Conservation (phyloP, 371 early-diverging fungal species). For the Basidiobolus heterosporus region DNA sequence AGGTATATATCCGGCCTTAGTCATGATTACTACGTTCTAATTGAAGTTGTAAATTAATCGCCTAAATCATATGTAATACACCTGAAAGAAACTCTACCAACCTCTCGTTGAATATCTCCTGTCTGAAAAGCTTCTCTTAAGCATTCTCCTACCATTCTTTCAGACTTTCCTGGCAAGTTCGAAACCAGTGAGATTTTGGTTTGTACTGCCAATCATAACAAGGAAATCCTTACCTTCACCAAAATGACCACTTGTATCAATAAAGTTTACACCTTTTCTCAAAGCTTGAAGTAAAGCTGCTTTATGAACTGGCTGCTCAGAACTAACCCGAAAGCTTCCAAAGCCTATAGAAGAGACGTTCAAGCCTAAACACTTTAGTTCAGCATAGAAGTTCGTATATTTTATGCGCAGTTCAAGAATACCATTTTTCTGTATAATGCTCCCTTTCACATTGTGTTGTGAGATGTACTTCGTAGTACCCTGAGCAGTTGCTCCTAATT, state of each 20-base stretch:
- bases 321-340: constrained; percentile 31
- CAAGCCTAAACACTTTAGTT: constrained; percentile 2
- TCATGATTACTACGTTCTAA: constrained; percentile 37
- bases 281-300: constrained; percentile 34
- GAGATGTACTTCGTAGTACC: no score
- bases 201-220: not conserved
- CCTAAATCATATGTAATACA: no score
- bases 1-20: constrained; percentile 52
- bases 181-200: no score
- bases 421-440: no score
- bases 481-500: no score
- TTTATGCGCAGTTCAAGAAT: no score
- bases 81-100: not conserved
- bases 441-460: no score
- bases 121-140: constrained; percentile 18
- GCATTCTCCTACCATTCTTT: constrained; percentile 35
- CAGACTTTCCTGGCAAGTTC: constrained; percentile 42
- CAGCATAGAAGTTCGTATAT: no score
- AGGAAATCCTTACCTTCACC: constrained; percentile 28
- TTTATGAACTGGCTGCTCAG: constrained; percentile 15
- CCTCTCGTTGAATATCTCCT: not conserved
- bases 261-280: constrained; percentile 39
- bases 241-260: constrained; percentile 60
- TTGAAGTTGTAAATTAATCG: not conserved
- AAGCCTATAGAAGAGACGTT: constrained; percentile 35